phyloP scores from a whole-genome alignment of 148 eudicot species.

The Rhododendron williamsianum region DNA sequence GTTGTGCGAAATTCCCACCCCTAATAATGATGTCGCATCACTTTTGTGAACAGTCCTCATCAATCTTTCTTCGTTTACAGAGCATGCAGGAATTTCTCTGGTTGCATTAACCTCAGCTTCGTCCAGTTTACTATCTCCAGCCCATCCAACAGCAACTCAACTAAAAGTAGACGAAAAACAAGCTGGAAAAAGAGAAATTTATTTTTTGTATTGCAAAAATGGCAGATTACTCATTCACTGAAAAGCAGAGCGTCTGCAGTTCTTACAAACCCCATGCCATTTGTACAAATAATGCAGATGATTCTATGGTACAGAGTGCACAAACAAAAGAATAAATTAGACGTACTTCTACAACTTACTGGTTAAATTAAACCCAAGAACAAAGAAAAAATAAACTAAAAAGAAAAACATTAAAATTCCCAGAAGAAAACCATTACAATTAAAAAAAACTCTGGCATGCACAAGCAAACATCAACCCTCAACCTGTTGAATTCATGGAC shows the following conservation, averaged over 20 bases:
- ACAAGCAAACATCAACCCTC: conserved; percentile 1
- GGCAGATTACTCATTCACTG: conserved; percentile 10
- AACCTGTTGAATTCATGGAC: conserved; percentile 6
- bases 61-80: neutral
- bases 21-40: neutral
- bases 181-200: neutral
- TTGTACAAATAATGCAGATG: conserved; percentile 3
- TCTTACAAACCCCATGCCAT: conserved; percentile 9
- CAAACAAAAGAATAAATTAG: conserved; percentile 10
- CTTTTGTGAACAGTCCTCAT: neutral
- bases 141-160: neutral
- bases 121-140: neutral
- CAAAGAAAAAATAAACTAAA: neutral
- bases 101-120: neutral
- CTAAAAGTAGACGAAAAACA: neutral
- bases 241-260: conserved; percentile 20
- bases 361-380: neutral
- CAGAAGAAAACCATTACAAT: neutral
- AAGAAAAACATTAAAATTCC: neutral
- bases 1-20: no score
- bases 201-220: neutral
- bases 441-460: neutral
- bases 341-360: neutral
- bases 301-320: neutral
- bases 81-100: neutral